Conservation (phyloP, 2,329 filamentous ascomycete species). For the Phoma herbarum region DNA sequence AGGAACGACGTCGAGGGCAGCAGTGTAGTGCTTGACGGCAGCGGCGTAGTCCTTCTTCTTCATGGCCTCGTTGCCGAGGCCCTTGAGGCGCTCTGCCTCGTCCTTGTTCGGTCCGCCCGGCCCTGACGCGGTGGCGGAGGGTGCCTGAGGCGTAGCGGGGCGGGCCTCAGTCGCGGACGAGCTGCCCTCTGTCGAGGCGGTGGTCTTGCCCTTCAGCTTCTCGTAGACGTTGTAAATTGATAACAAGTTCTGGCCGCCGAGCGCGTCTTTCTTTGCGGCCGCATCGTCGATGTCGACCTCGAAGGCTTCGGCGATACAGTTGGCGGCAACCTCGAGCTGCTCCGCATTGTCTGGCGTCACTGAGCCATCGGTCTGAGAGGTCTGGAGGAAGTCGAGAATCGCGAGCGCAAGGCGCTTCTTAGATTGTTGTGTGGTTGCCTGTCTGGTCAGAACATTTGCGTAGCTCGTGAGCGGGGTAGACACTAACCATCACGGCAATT, state of each 20-base stretch:
- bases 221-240: slow-evolving; percentile 97
- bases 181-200: slow-evolving; percentile 55
- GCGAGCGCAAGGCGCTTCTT: slow-evolving; percentile 94
- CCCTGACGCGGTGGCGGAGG: slow-evolving; percentile 41
- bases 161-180: slow-evolving; percentile 53
- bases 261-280: slow-evolving; percentile 75
- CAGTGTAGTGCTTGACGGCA: slow-evolving; percentile 87
- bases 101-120: slow-evolving; percentile 68
- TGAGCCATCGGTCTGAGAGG: slow-evolving; percentile 86
- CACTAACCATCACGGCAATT: slow-evolving; percentile 42
- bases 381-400: slow-evolving; percentile 92
- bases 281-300: slow-evolving; percentile 87
- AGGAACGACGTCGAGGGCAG: slow-evolving; percentile 82
- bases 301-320: slow-evolving; percentile 95
- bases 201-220: slow-evolving; percentile 79
- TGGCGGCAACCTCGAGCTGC: slow-evolving; percentile 90
- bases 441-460: slow-evolving; percentile 24
- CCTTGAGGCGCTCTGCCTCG: slow-evolving; percentile 88
- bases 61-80: slow-evolving; percentile 93
- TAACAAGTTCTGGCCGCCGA: slow-evolving; percentile 86
- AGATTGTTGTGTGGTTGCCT: slow-evolving; percentile 56
- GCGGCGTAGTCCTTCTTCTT: slow-evolving; percentile 85
- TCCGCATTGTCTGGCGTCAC: slow-evolving; percentile 88
- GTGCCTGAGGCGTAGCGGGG: slow-evolving; percentile 52
- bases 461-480: slow-evolving; percentile 24